These are phyloP conservation scores for Penicillium simplicissimum DNA, from an alignment of 495 filamentous ascomycete genomes.

Conservation along the genomic window DNA sequence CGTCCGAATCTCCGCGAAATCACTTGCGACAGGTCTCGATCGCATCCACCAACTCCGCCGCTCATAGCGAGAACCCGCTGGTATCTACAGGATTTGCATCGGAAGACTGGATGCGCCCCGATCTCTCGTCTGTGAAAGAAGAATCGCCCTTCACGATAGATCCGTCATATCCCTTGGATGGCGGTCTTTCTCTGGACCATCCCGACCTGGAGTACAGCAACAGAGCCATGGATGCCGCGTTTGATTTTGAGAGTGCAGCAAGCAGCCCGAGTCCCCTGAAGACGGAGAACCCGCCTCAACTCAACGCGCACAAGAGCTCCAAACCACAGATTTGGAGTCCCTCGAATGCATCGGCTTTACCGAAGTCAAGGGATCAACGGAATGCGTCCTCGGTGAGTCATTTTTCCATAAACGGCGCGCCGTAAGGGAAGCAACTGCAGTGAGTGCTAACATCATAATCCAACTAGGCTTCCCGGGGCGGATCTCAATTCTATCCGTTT, in stretches of 20 bases:
- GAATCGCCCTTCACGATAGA: conserved; percentile 45
- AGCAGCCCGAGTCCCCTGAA: conserved; percentile 62
- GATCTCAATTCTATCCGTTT: conserved; percentile 36
- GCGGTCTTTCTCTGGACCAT: conserved; percentile 31
- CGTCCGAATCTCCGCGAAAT: conserved; percentile 45
- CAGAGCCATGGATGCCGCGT: conserved; percentile 62
- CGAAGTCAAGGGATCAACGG: conserved; percentile 14
- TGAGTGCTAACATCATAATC: not conserved
- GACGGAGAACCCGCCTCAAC: conserved; percentile 30
- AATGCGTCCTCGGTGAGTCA: conserved; percentile 38
- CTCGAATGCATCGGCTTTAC: conserved; percentile 17
- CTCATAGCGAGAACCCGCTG: conserved; percentile 43
- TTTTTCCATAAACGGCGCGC: not conserved
- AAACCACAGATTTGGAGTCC: conserved; percentile 35
- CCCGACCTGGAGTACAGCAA: conserved; percentile 57
- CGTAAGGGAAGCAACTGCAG: not conserved
- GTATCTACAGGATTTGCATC: conserved; percentile 36
- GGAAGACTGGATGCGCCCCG: conserved; percentile 47
- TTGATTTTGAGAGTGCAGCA: conserved; percentile 70
- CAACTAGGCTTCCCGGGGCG: conserved; percentile 25
- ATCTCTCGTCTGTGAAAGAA: conserved; percentile 41
- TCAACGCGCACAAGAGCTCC: conserved; percentile 24
- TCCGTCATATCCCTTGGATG: conserved; percentile 37
- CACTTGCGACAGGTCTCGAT: conserved; percentile 42
- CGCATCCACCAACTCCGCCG: conserved; percentile 43